Percentiles rank a stretch among this genome's conserved stretches.
phyloP scores from a whole-genome alignment of 352 stramenopile species.

The Pythium pyrilobum region DNA sequence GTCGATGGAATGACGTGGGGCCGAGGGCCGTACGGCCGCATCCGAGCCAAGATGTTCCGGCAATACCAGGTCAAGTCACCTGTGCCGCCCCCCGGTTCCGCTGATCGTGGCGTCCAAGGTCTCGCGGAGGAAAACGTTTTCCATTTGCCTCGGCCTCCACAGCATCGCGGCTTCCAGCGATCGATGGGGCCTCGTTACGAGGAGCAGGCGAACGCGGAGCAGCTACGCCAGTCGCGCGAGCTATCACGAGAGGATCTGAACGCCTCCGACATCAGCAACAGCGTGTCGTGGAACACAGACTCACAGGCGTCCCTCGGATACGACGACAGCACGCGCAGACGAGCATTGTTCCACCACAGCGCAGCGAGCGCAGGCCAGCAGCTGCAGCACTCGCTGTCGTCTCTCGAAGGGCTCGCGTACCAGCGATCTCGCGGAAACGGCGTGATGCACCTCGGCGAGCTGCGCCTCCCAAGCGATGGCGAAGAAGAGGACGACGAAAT shows the following conservation, averaged over 20 bases:
- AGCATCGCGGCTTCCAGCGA: not conserved
- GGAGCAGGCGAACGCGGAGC: slow-evolving; percentile 1
- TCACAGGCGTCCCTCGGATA: slow-evolving; percentile 15
- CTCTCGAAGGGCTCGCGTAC: slow-evolving; percentile 12
- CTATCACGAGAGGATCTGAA: slow-evolving; percentile 22
- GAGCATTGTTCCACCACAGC: not conserved
- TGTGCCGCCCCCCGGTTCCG: not conserved
- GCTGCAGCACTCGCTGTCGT: slow-evolving; percentile 12
- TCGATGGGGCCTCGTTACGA: not conserved
- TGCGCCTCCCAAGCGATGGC: slow-evolving; percentile 16
- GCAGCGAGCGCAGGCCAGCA: not conserved
- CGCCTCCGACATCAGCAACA: slow-evolving; percentile 14
- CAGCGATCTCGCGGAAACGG: slow-evolving; percentile 7
- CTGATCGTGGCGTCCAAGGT: not conserved
- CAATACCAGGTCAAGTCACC: slow-evolving; percentile 74
- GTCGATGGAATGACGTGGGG: slow-evolving; percentile 76
- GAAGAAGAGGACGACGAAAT: slow-evolving; percentile 15
- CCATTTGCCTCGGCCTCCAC: not conserved
- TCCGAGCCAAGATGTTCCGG: slow-evolving; percentile 71
- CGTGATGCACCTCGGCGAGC: slow-evolving; percentile 18
- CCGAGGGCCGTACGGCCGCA: slow-evolving; percentile 45
- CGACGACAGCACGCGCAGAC: slow-evolving; percentile 3
- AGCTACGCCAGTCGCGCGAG: slow-evolving; percentile 11
- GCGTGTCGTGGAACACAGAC: slow-evolving; percentile 15
- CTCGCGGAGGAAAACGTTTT: not conserved